Percentiles rank a stretch among this genome's conserved stretches.
Conservation (phyloP, 768 basidiomycete species). For the Postia placenta region DNA sequence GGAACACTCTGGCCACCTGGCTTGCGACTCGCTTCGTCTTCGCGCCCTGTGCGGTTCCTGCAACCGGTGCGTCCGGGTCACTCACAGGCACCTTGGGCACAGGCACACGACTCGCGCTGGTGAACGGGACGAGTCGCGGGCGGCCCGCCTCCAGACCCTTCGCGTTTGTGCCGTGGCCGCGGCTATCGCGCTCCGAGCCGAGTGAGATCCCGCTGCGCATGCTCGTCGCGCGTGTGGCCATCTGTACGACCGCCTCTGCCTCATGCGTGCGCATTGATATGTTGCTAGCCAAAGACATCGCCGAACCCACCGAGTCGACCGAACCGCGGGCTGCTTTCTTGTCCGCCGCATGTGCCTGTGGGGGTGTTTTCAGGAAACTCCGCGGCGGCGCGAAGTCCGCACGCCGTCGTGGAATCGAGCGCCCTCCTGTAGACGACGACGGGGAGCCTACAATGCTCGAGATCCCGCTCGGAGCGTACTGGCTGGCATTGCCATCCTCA, state of each 20-base stretch:
- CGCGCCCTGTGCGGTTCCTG: slow-evolving; percentile 16
- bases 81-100: slow-evolving; percentile 39
- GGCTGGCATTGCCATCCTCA: slow-evolving; percentile 27
- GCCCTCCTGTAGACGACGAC: slow-evolving; percentile 56
- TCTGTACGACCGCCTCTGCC: slow-evolving; percentile 39
- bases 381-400: slow-evolving; percentile 64
- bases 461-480: slow-evolving; percentile 34
- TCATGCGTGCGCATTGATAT: slow-evolving; percentile 31
- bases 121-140: slow-evolving; percentile 69
- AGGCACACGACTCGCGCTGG: slow-evolving; percentile 59
- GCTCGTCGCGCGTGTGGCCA: slow-evolving; percentile 48
- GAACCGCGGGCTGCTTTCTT: slow-evolving; percentile 17
- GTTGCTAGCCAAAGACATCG: slow-evolving; percentile 24
- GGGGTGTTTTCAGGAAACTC: slow-evolving; percentile 28
- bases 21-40: slow-evolving; percentile 43
- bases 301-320: slow-evolving; percentile 20
- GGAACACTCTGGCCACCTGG: slow-evolving; percentile 58
- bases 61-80: slow-evolving; percentile 1
- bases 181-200: no score
- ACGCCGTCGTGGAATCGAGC: slow-evolving; percentile 61
- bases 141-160: slow-evolving; percentile 19
- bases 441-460: slow-evolving; percentile 49
- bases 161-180: slow-evolving; percentile 15
- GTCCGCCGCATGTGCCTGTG: slow-evolving; percentile 20
- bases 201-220: slow-evolving; percentile 40